Percentiles rank a stretch among this genome's conserved stretches.
These are phyloP conservation scores for Penicillium glabrum DNA, from an alignment of 2,329 filamentous ascomycete genomes.

Conservation along the genomic window DNA sequence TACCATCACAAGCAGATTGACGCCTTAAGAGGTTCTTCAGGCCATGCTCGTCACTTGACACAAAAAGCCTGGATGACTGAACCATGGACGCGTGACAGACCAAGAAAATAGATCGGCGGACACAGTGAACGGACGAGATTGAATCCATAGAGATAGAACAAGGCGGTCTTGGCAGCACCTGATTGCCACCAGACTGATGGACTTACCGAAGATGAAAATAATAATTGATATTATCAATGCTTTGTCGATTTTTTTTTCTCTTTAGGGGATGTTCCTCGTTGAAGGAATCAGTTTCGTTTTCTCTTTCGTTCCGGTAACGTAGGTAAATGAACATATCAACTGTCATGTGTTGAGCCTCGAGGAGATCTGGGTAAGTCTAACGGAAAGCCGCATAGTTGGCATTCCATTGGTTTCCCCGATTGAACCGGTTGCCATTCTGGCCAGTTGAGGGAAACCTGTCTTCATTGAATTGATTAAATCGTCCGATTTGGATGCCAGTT, in stretches of 20 bases:
- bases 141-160: slow-evolving; percentile 6
- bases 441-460: slow-evolving; percentile 40
- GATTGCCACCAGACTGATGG: background rate
- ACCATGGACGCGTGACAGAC: slow-evolving; percentile 10
- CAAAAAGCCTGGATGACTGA: slow-evolving; percentile 3
- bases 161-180: slow-evolving; percentile 1
- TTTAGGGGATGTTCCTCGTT: background rate
- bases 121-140: slow-evolving; percentile 11
- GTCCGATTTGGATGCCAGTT: slow-evolving; percentile 65
- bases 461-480: slow-evolving; percentile 54
- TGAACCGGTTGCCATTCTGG: slow-evolving; percentile 38
- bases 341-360: background rate
- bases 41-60: slow-evolving; percentile 7
- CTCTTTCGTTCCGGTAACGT: background rate
- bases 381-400: slow-evolving; percentile 39
- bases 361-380: slow-evolving; percentile 17
- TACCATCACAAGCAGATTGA: slow-evolving; percentile 21
- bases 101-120: slow-evolving; percentile 20
- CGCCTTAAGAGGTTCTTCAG: slow-evolving; percentile 1
- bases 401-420: slow-evolving; percentile 39
- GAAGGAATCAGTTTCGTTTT: background rate
- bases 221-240: background rate
- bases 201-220: background rate
- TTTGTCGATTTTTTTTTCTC: background rate
- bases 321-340: background rate